A percentile compares a stretch with the other conserved stretches of the same genome.
Conservation (phyloP, 352 stramenopile species). For the Pythium aphanidermatum region DNA sequence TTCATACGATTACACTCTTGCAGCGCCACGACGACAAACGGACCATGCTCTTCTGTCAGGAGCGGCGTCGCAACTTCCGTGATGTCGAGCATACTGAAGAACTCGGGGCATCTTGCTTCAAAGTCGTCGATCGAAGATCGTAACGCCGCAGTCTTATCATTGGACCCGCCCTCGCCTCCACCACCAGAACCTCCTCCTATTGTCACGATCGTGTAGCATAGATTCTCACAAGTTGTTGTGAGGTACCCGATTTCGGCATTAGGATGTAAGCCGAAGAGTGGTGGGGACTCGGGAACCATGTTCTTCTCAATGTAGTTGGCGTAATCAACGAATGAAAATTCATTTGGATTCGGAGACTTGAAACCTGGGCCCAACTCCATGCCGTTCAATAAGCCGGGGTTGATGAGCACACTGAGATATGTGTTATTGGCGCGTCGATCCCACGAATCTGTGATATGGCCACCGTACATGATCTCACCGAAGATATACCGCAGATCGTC, state of each 20-base stretch:
- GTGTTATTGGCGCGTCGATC: constrained; percentile 95
- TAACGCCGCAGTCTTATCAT: constrained; percentile 70
- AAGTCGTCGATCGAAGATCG: constrained; percentile 89
- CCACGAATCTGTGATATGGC: constrained; percentile 95
- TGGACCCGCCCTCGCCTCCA: constrained; percentile 49
- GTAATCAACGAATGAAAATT: constrained; percentile 81
- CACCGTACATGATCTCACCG: constrained; percentile 96
- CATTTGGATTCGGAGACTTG: constrained; percentile 85
- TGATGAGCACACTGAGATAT: constrained; percentile 89
- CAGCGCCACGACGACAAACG: constrained; percentile 93
- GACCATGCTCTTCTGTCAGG: constrained; percentile 82
- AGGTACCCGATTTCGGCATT: constrained; percentile 96
- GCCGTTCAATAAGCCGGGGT: constrained; percentile 72
- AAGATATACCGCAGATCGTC: constrained; percentile 96
- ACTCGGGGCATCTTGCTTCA: constrained; percentile 83
- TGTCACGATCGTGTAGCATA: constrained; percentile 93
- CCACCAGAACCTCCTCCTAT: constrained; percentile 75
- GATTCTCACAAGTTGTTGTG: constrained; percentile 86
- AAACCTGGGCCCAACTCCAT: constrained; percentile 95
- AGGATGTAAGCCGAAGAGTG: constrained; percentile 92
- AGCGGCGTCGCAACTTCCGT: constrained; percentile 83
- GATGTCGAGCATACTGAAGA: constrained; percentile 92
- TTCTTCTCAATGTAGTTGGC: constrained; percentile 92
- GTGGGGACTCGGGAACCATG: constrained; percentile 89
- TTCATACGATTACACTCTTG: constrained; percentile 96